Percentiles rank a stretch among this genome's conserved stretches.
Evolutionary conservation across 1,284 basidiomycete species (phyloP).

Genomic region (Pisolithus thermaeus): DNA sequence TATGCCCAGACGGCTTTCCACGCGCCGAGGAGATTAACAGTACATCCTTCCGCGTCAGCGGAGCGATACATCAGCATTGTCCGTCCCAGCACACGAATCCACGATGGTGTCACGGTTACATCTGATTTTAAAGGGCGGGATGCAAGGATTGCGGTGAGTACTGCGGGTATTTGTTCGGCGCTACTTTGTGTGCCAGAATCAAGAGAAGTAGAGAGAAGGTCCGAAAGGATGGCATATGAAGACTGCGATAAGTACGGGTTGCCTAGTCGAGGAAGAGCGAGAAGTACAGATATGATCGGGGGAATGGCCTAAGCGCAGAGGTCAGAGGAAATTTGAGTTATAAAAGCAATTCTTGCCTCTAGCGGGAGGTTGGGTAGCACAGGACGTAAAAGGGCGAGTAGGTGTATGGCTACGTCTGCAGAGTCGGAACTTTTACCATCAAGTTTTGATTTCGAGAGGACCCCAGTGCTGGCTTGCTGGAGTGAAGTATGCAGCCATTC

Average conservation of each 20-base stretch:
- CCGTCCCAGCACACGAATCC: slow-evolving; percentile 69
- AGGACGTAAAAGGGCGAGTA: slow-evolving; percentile 71
- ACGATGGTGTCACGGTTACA: slow-evolving; percentile 55
- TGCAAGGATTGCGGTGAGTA: slow-evolving; percentile 69
- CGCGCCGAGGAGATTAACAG: slow-evolving; percentile 53
- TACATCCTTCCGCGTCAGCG: slow-evolving; percentile 43
- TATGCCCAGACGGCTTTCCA: slow-evolving; percentile 78
- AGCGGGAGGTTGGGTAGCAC: slow-evolving; percentile 60
- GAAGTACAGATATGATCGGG: slow-evolving; percentile 60
- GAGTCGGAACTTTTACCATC: slow-evolving; percentile 51
- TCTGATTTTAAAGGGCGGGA: slow-evolving; percentile 70
- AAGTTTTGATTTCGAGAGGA: slow-evolving; percentile 53
- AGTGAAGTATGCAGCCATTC: slow-evolving; percentile 76
- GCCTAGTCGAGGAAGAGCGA: slow-evolving; percentile 76
- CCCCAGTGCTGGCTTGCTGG: slow-evolving; percentile 58
- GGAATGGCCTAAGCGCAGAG: slow-evolving; percentile 55
- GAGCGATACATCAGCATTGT: slow-evolving; percentile 58
- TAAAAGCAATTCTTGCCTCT: slow-evolving; percentile 39
- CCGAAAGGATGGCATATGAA: slow-evolving; percentile 74
- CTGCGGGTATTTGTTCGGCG: slow-evolving; percentile 56
- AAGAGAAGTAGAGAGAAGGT: slow-evolving; percentile 57
- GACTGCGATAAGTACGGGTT: slow-evolving; percentile 82
- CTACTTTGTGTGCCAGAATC: slow-evolving; percentile 35
- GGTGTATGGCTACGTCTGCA: slow-evolving; percentile 75
- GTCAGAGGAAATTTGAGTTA: slow-evolving; percentile 7